Evolutionary conservation across 768 basidiomycete genomes (phyloP), one percentile per base, ranked within the genome.

Genomic region (Boletus subcaerulescens): DNA sequence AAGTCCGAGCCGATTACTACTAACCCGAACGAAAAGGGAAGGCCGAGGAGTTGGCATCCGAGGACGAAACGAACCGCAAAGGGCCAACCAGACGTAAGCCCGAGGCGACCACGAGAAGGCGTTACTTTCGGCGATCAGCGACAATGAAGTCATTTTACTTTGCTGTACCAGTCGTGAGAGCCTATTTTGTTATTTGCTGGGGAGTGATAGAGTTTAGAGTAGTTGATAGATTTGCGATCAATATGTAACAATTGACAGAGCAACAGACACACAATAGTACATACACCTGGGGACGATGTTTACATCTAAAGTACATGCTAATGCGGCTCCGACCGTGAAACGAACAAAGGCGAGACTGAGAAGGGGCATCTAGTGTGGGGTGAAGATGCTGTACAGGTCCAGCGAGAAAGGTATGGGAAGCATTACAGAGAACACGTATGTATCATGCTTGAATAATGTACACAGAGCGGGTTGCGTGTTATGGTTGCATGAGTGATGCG

Each of bases 1-100:
- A 94, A 94, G 74, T 86, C 87, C 0, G 85, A 89, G 72, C 87
- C 84, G 41, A 92, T 96, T 72, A 94, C 91, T 40, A 98, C 97
- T 76, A 94, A 29, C 24, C 24, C 85, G 63, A 97, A 97, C 75
- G 93, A 96, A 73, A 95, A 94, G 78, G 94, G 92, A 43, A 97
- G 64, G 93, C 93, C 5, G 93, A 98, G 80, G 86, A 93, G 65
- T 95, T 91, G 61, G 88, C 89, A 1, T 72, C 81, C 8, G 89
- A 91, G 73, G 91, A 92, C 55, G 90, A 82, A 71, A 80, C 81
- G 41, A 85, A 87, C 68, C 83, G 87, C 62, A 89, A 89, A 35
- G 33, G 11, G 82, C 76, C 47, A 95, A 98, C 73, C 79, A 86
- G 60, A 94, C 91, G 90, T 64, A 97, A 97, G 74, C 70, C 93